phyloP scores from a whole-genome alignment of 2,329 filamentous ascomycete genomes.

The Sarocladiaceae sp. region DNA sequence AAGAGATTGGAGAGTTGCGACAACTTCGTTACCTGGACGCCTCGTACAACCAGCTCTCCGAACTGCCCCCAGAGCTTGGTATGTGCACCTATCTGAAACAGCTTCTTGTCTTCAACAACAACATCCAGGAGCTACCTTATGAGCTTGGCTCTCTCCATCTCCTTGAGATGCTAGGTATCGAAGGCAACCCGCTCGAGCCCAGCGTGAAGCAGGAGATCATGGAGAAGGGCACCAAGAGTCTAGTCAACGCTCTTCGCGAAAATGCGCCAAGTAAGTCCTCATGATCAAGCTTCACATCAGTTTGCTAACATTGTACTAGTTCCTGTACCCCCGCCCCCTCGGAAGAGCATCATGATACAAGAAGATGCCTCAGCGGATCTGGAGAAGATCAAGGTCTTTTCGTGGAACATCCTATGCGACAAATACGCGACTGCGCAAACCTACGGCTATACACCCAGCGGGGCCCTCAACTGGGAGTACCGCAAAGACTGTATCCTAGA shows the following conservation, averaged over 20 bases:
- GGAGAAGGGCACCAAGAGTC: constrained; percentile 77
- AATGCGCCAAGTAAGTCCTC: constrained; percentile 67
- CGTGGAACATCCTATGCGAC: constrained; percentile 94
- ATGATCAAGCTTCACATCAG: not conserved
- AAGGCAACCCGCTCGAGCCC: constrained; percentile 79
- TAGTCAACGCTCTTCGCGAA: constrained; percentile 80
- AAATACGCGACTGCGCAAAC: constrained; percentile 78
- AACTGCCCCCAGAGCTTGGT: constrained; percentile 83
- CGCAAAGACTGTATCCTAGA: constrained; percentile 75
- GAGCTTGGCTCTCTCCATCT: constrained; percentile 87
- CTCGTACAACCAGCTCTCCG: constrained; percentile 77
- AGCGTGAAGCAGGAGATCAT: constrained; percentile 75
- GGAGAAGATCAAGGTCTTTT: constrained; percentile 77
- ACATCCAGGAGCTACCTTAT: constrained; percentile 71
- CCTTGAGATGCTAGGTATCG: constrained; percentile 82
- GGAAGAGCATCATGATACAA: constrained; percentile 73
- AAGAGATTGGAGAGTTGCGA: constrained; percentile 74
- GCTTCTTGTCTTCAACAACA: constrained; percentile 84
- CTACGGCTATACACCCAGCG: constrained; percentile 85
- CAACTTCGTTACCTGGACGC: constrained; percentile 78
- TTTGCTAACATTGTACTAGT: constrained; percentile 42
- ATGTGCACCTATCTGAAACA: constrained; percentile 93
- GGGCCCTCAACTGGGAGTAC: constrained; percentile 80
- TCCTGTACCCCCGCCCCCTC: constrained; percentile 67
- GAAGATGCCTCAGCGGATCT: constrained; percentile 52